phyloP scores from a whole-genome alignment of 345 rosid species.

The Boechera divaricarpa region DNA sequence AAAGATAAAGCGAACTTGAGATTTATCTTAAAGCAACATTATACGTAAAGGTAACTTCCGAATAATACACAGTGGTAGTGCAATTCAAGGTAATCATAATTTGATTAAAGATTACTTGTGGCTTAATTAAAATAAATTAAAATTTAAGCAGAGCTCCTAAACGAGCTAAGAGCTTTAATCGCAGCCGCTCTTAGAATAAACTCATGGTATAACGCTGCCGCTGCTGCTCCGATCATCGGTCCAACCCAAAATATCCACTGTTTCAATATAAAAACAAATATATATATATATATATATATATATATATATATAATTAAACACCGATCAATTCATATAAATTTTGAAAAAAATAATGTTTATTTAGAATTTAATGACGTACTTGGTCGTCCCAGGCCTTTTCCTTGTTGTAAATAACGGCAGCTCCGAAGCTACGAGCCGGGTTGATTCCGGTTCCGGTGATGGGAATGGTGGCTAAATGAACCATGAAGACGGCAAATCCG shows the following conservation, averaged over 20 bases:
- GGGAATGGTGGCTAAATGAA: constrained; percentile 90
- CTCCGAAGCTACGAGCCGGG: constrained; percentile 98
- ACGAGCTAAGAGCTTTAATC: constrained; percentile 78
- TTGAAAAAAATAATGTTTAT: not conserved
- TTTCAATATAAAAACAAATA: not conserved
- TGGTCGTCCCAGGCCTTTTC: constrained; percentile 94
- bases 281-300: too few relatives aligned
- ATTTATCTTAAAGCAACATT: constrained; percentile 41
- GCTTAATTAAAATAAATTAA: constrained; percentile 3
- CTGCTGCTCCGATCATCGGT: constrained; percentile 82
- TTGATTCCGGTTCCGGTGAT: constrained; percentile 94
- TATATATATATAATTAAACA: not conserved
- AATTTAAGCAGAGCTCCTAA: constrained; percentile 79
- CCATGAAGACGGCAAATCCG: constrained; percentile 97
- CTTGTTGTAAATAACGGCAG: constrained; percentile 82
- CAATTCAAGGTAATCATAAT: constrained; percentile 12
- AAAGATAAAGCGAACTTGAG: constrained; percentile 37
- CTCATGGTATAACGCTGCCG: constrained; percentile 85
- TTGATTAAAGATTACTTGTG: constrained; percentile 22
- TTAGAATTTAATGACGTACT: constrained; percentile 43
- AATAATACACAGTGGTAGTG: not conserved
- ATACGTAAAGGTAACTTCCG: constrained; percentile 9
- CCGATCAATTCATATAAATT: not conserved
- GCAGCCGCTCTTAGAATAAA: constrained; percentile 79
- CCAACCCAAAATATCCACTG: constrained; percentile 99